Base-by-base conservation (phyloP, 305 asterid genomes). In the Solanum aculeatissimum region DNA sequence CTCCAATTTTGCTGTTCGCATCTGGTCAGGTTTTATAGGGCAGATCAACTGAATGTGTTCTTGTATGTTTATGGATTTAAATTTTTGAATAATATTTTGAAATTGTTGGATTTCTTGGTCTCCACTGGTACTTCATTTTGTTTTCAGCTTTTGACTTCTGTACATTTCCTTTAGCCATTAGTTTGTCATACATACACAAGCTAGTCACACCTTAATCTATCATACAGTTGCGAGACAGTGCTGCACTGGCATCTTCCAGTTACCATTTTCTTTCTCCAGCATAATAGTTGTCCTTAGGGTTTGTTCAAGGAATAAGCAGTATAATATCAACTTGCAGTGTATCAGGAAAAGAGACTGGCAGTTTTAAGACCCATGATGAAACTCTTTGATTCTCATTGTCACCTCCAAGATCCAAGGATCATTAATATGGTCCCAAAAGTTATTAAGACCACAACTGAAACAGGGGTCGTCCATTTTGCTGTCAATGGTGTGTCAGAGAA, bases 401-500 rank as follows among this genome's bases (percentile, higher is more conserved):
- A 95, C 91, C 90, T 95, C 55, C 99, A 96, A 92, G 99, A 95
- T 88, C 91, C 98, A 6, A 89, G 91, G 88, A 84, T 95, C 80
- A 68, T 90, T 32, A 84, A 87, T 14, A 40, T 89, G 84, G 92
- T 92, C 86, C 94, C 98, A 23, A 90, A 88, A 62, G 89, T 95
- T 42, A 90, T 96, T 63, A 89, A 81, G 74, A 89, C 90, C 85
- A 88, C 99, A 29, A 82, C 92, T 47, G 94, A 92, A 63, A 81
- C 91, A 13, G 99, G 98, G 18, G 97, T 95, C 21, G 81, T 87
- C 75, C 94, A 92, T 88, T 96, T 96, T 86, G 93, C 98, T 16
- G 97, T 96, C 14, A 95, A 96, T 85, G 99, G 99, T 51, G 88
- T 93, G 35, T 87, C 92, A 18, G 98, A 96, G 84, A 90, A 93